phyloP scores from a whole-genome alignment of 2,329 filamentous ascomycete species.

The Talaromyces funiculosus region DNA sequence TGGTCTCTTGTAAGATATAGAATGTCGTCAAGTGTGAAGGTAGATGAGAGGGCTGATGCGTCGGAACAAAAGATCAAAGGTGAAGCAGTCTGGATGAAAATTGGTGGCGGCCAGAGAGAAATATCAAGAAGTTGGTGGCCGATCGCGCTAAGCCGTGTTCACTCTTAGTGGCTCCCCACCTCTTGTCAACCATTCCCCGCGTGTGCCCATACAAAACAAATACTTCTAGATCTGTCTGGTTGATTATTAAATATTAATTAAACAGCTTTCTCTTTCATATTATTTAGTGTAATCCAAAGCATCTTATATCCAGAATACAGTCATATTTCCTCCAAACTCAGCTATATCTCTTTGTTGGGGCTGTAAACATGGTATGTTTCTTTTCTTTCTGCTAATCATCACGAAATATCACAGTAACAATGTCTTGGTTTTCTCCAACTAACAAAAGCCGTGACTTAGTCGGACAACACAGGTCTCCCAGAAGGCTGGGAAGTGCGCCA shows the following conservation, averaged over 20 bases:
- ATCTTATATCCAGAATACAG: neutral
- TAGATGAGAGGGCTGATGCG: neutral
- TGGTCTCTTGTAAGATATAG: too few relatives aligned
- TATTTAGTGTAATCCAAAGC: neutral
- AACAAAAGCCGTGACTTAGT: slow-evolving; percentile 34
- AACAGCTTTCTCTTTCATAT: neutral
- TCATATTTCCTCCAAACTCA: neutral
- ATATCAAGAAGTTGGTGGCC: neutral
- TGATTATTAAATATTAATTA: neutral
- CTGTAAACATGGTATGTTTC: slow-evolving; percentile 12
- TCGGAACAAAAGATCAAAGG: neutral
- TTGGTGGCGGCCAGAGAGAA: neutral
- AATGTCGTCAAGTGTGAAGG: neutral
- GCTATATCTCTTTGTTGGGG: neutral
- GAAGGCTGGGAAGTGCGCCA: slow-evolving; percentile 91
- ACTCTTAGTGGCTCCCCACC: neutral
- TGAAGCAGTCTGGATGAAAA: neutral
- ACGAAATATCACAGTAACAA: neutral
- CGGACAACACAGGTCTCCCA: slow-evolving; percentile 70
- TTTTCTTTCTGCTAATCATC: neutral
- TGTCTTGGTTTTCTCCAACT: neutral
- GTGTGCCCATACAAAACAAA: slow-evolving; percentile 8
- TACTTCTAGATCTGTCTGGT: neutral
- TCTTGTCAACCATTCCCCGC: slow-evolving; percentile 1
- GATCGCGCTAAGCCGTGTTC: neutral